Evolutionary conservation across 176 grass and related monocot genomes (phyloP).

Genomic region (Dactylis glomerata): DNA sequence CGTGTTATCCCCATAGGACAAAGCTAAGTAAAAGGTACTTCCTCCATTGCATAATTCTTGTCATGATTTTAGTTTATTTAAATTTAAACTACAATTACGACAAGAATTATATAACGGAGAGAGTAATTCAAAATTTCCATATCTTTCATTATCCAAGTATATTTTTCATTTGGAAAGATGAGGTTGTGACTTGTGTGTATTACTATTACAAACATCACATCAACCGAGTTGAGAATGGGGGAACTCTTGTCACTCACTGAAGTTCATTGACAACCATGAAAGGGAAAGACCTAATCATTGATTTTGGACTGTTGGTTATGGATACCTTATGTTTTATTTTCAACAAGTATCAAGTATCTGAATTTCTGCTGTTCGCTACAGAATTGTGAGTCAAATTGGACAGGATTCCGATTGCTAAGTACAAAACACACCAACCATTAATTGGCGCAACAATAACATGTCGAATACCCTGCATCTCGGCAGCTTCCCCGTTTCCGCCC

Average conservation of each 20-base stretch:
- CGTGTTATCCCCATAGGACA: too few relatives aligned
- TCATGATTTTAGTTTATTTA: too few relatives aligned
- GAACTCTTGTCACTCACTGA: neutral
- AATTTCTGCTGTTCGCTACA: neutral
- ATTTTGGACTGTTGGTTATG: neutral
- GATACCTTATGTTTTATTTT: neutral
- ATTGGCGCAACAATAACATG: neutral
- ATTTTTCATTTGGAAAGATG: neutral
- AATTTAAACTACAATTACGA: too few relatives aligned
- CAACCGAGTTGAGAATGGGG: neutral
- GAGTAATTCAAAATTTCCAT: too few relatives aligned
- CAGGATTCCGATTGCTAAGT: neutral
- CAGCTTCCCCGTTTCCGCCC: neutral
- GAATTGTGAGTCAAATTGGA: neutral
- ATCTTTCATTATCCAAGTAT: too few relatives aligned
- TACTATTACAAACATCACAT: neutral
- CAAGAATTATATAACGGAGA: too few relatives aligned
- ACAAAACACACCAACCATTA: neutral
- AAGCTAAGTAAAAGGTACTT: too few relatives aligned
- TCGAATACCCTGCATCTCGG: neutral
- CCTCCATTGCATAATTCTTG: too few relatives aligned
- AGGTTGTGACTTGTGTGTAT: neutral
- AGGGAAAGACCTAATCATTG: neutral
- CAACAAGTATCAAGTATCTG: neutral
- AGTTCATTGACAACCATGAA: conserved; percentile 9